Conservation (phyloP, 768 basidiomycete genomes). For the Rhizopogon vulgaris region DNA sequence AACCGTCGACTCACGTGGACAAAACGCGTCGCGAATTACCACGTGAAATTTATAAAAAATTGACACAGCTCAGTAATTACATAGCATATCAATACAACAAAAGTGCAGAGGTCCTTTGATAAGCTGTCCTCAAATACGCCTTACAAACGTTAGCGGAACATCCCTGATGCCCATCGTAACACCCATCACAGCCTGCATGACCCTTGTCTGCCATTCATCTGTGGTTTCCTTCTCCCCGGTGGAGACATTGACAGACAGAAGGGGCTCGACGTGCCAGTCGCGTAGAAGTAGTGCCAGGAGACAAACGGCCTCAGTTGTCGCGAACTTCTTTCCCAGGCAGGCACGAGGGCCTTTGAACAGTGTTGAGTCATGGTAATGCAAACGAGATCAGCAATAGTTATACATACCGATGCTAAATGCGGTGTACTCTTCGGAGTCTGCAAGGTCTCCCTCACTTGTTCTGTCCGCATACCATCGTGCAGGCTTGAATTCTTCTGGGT, state of each 20-base stretch:
- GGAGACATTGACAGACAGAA: constrained; percentile 18
- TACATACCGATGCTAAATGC: constrained; percentile 19
- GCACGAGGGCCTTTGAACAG: constrained; percentile 35
- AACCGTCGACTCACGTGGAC: too few relatives aligned
- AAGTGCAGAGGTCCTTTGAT: too few relatives aligned
- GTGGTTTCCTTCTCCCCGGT: constrained; percentile 11
- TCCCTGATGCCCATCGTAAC: constrained; percentile 14
- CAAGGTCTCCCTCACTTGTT: constrained; percentile 4
- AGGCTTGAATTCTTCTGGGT: constrained; percentile 31
- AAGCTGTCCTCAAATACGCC: constrained; percentile 2
- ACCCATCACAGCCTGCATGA: constrained; percentile 12
- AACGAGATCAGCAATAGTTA: neutral
- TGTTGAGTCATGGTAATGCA: neutral
- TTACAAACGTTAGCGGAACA: constrained; percentile 18
- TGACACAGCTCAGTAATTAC: too few relatives aligned
- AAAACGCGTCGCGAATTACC: too few relatives aligned
- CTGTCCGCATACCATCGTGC: constrained; percentile 30
- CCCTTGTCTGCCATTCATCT: constrained; percentile 19
- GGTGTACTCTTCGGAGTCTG: constrained; percentile 14
- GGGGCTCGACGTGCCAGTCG: constrained; percentile 47
- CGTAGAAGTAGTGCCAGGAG: constrained; percentile 47
- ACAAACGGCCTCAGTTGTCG: constrained; percentile 43
- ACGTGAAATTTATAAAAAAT: too few relatives aligned
- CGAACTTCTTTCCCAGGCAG: constrained; percentile 53
- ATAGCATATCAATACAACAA: too few relatives aligned